Percentiles rank a stretch among this genome's conserved stretches.
These are phyloP conservation scores for Wickerhamomyces rabaulensis DNA, from an alignment of 805 yeast species.

Conservation along the genomic window DNA sequence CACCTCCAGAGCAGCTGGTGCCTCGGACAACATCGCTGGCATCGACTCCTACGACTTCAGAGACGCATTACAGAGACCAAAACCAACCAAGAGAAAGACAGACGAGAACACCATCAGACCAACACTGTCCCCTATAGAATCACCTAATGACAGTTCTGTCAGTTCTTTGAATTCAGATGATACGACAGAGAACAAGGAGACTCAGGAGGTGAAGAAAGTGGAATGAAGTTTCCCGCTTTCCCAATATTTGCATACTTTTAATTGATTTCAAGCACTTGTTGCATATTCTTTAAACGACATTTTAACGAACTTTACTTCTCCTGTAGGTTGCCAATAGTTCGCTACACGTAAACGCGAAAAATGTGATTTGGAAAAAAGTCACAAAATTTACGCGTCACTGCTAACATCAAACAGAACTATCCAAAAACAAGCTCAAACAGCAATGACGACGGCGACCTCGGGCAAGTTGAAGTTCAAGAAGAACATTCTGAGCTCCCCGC, in stretches of 20 bases:
- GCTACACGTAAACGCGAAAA: not conserved
- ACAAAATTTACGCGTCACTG: constrained; percentile 1
- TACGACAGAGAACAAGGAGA: not conserved
- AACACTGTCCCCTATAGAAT: not conserved
- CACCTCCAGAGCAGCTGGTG: constrained; percentile 35
- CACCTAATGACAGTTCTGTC: not conserved
- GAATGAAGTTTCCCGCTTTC: not conserved
- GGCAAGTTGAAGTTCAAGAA: constrained; percentile 34
- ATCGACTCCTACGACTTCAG: constrained; percentile 26
- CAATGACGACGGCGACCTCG: constrained; percentile 14
- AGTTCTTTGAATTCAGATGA: not conserved
- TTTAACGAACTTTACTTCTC: too few species aligned
- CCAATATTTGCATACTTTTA: too few species aligned
- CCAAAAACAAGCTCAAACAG: not conserved
- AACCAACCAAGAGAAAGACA: constrained; percentile 1
- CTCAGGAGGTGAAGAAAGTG: not conserved
- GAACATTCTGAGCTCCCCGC: constrained; percentile 50
- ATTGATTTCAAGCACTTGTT: too few species aligned
- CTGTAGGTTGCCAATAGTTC: not conserved
- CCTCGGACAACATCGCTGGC: constrained; percentile 43
- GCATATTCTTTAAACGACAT: not conserved
- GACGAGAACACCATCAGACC: constrained; percentile 3
- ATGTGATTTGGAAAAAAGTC: too few species aligned
- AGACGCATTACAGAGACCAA: constrained; percentile 13
- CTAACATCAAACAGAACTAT: not conserved